phyloP scores from a whole-genome alignment of 352 stramenopile species.

The Blastocystis sp. region DNA sequence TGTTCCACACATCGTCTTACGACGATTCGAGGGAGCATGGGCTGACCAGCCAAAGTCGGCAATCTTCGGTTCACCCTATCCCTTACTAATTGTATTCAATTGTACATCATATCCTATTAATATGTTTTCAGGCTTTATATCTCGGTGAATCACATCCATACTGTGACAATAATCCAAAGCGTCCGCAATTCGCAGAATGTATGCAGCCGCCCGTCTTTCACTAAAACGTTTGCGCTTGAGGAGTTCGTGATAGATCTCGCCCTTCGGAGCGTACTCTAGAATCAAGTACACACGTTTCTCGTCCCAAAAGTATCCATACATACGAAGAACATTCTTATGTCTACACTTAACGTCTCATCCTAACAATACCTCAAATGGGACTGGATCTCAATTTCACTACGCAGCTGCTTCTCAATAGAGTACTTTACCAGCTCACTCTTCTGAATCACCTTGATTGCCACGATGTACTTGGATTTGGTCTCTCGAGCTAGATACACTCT shows the following conservation, averaged over 20 bases:
- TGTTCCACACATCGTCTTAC: constrained; percentile 95
- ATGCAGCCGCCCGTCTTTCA: constrained; percentile 79
- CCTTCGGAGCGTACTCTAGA: constrained; percentile 91
- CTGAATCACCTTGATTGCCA: constrained; percentile 94
- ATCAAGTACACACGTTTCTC: constrained; percentile 96
- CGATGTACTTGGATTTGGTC: constrained; percentile 91
- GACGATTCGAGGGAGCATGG: constrained; percentile 84
- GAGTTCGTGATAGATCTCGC: constrained; percentile 96
- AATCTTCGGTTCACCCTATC: constrained; percentile 87
- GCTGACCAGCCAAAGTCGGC: constrained; percentile 98
- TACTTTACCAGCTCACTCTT: constrained; percentile 91
- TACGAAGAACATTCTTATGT: constrained; percentile 87
- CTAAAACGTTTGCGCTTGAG: constrained; percentile 76
- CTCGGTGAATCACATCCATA: constrained; percentile 97
- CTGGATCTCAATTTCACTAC: constrained; percentile 99
- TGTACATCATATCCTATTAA: constrained; percentile 76
- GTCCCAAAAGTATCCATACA: constrained; percentile 98
- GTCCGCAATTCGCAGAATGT: constrained; percentile 82
- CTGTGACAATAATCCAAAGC: constrained; percentile 92
- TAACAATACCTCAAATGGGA: constrained; percentile 72
- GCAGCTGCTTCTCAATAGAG: constrained; percentile 91
- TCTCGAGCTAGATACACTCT: constrained; percentile 91
- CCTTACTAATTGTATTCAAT: background rate
- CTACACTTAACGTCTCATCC: constrained; percentile 61
- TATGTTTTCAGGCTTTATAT: constrained; percentile 99